Conservation (phyloP, 192 early-diverging fungal species). For the Haplosporangium gracile region DNA sequence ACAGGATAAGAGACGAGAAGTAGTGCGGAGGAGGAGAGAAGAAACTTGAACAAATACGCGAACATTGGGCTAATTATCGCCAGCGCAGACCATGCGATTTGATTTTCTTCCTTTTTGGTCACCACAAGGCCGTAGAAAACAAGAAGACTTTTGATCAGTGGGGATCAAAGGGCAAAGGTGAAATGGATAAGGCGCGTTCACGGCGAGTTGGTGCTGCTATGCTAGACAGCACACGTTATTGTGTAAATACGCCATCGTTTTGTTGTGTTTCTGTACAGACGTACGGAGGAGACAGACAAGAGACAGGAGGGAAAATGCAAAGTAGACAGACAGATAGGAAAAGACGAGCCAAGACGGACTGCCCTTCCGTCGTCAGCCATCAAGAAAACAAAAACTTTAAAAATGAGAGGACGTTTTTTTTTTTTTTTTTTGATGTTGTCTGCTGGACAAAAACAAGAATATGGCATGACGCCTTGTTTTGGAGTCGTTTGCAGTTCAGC, state of each 20-base stretch:
- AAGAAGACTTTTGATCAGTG: background rate
- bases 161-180: no score
- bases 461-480: background rate
- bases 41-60: background rate
- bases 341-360: no score
- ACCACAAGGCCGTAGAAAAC: background rate
- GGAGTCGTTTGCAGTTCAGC: background rate
- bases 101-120: background rate
- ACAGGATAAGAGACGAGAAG: background rate
- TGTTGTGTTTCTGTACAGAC: no score
- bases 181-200: no score
- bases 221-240: no score
- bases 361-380: background rate
- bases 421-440: background rate
- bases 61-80: background rate
- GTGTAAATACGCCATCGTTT: no score
- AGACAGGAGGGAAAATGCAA: no score
- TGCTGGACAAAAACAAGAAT: background rate
- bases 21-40: background rate
- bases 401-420: background rate
- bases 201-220: no score
- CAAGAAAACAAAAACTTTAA: background rate
- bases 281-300: no score
- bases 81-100: background rate
- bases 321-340: no score